These are phyloP conservation scores for Psophocarpus tetragonolobus DNA, from an alignment of 306 rosid genomes.

Conservation along the genomic window DNA sequence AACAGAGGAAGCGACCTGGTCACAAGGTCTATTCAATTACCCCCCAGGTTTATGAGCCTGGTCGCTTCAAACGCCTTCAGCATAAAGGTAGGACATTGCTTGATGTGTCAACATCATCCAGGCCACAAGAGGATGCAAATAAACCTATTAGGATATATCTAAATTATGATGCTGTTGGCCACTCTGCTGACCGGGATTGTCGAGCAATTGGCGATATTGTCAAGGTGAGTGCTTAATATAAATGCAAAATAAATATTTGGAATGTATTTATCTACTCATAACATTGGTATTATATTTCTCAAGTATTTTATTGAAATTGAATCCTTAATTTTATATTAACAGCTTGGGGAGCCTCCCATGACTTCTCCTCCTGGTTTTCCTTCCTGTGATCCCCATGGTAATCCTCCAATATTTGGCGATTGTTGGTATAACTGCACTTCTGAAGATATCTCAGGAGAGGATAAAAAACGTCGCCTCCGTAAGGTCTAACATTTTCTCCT, in stretches of 20 bases:
- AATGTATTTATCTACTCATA: slow-evolving; percentile 1
- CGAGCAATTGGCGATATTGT: slow-evolving; percentile 76
- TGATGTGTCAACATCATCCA: slow-evolving; percentile 48
- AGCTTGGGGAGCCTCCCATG: slow-evolving; percentile 93
- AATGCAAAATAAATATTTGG: neutral
- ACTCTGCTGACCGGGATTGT: slow-evolving; percentile 92
- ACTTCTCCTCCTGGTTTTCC: slow-evolving; percentile 56
- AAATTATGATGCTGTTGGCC: slow-evolving; percentile 98
- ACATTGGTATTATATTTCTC: slow-evolving; percentile 17
- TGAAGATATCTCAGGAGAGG: slow-evolving; percentile 92
- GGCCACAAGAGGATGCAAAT: slow-evolving; percentile 59
- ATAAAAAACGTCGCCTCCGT: slow-evolving; percentile 80
- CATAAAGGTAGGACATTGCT: slow-evolving; percentile 81
- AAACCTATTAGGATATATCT: slow-evolving; percentile 89
- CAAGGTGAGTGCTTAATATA: slow-evolving; percentile 59
- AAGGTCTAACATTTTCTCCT: slow-evolving; percentile 52
- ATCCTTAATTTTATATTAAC: slow-evolving; percentile 26
- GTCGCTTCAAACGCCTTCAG: slow-evolving; percentile 51
- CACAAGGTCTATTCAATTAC: slow-evolving; percentile 85
- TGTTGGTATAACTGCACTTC: slow-evolving; percentile 97
- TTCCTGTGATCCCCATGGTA: slow-evolving; percentile 74
- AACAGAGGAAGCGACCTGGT: slow-evolving; percentile 88
- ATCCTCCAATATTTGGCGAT: slow-evolving; percentile 85
- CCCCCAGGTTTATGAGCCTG: slow-evolving; percentile 74
- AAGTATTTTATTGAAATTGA: slow-evolving; percentile 20